These are phyloP conservation scores for Apiotrichum sp. DNA, from an alignment of 1,284 basidiomycete species.

Conservation along the genomic window DNA sequence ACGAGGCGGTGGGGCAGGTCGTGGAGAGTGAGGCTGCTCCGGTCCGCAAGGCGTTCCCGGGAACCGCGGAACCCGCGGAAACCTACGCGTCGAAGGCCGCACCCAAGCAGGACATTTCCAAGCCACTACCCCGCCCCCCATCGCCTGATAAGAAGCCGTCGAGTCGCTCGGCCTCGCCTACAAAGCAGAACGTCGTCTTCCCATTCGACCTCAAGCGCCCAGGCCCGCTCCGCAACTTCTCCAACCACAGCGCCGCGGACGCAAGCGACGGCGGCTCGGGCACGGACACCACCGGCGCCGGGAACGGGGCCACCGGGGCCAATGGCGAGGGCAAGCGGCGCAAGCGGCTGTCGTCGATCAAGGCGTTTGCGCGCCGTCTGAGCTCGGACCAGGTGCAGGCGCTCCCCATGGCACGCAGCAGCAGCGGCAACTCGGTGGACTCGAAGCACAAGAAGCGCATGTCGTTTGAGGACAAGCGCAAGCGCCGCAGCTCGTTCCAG, in stretches of 20 bases:
- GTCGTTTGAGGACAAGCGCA: constrained; percentile 1
- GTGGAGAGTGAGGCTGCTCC: too few species aligned
- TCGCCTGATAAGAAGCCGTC: too few species aligned
- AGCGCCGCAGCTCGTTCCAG: not conserved
- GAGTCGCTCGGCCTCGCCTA: not conserved
- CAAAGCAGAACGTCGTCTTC: not conserved
- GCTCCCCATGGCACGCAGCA: not conserved
- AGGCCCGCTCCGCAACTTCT: not conserved
- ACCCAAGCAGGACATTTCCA: too few species aligned
- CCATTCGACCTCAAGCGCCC: not conserved
- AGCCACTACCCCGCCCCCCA: too few species aligned
- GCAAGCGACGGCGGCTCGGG: not conserved
- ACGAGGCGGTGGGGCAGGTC: too few species aligned
- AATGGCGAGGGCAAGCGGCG: constrained; percentile 13
- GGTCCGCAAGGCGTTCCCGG: too few species aligned
- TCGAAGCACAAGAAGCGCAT: constrained; percentile 1
- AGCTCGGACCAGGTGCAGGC: constrained; percentile 4
- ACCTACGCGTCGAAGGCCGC: too few species aligned
- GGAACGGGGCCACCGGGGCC: too few species aligned
- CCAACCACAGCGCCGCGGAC: not conserved
- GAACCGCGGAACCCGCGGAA: too few species aligned
- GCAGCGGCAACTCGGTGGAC: not conserved
- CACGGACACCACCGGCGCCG: not conserved
- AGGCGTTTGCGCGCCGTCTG: constrained; percentile 39
- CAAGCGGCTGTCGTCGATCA: constrained; percentile 37